phyloP scores from a whole-genome alignment of 345 rosid genomes.

The Excoecaria agallocha region DNA sequence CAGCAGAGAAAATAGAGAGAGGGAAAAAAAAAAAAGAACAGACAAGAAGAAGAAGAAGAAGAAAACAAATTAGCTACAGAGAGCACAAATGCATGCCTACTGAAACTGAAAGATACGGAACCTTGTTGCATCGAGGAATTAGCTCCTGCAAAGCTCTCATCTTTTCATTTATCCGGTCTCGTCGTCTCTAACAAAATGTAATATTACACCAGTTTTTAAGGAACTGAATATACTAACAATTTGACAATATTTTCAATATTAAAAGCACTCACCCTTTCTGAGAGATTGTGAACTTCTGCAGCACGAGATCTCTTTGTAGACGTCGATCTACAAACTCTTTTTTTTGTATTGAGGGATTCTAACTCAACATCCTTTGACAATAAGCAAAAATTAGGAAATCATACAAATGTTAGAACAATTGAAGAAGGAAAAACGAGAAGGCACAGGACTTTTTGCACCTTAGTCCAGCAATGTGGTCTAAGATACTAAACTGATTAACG shows the following conservation, averaged over 20 bases:
- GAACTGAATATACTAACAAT: not conserved
- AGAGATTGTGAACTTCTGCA: conserved; percentile 93
- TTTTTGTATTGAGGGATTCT: conserved; percentile 52
- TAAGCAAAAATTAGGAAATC: not conserved
- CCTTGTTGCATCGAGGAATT: conserved; percentile 91
- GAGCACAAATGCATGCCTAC: not conserved
- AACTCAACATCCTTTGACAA: conserved; percentile 52
- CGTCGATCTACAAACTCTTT: conserved; percentile 54
- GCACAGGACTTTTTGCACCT: not conserved
- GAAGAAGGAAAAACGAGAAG: not conserved
- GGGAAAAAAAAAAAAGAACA: not conserved
- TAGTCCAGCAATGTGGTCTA: not conserved
- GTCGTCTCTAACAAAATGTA: conserved; percentile 52
- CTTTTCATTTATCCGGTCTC: conserved; percentile 89
- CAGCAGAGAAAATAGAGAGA: not conserved
- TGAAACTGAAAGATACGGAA: conserved; percentile 17
- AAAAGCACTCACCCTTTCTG: conserved; percentile 71
- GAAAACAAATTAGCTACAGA: not conserved
- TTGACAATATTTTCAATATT: not conserved
- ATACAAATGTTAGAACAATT: not conserved
- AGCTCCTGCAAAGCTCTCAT: conserved; percentile 86
- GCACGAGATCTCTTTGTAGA: conserved; percentile 75
- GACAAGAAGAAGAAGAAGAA: not conserved
- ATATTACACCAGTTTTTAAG: not conserved
- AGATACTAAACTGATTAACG: not conserved